Conservation (phyloP, 2,329 filamentous ascomycete genomes). For the Arachnomyces sp. region DNA sequence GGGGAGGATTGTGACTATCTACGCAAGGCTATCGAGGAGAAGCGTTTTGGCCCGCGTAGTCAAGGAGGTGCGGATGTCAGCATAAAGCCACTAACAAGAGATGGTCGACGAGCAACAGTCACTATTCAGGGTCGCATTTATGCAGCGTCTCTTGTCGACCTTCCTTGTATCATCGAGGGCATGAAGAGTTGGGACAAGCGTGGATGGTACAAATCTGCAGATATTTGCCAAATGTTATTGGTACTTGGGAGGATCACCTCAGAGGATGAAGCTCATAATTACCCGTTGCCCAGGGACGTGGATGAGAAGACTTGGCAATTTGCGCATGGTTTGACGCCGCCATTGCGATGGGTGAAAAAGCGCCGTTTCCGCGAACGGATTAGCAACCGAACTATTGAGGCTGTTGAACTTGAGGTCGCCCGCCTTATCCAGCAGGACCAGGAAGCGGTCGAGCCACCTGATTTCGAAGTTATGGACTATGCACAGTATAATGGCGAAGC, state of each 20-base stretch:
- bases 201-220: conserved; percentile 79
- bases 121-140: conserved; percentile 63
- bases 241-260: conserved; percentile 62
- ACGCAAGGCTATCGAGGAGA: conserved; percentile 64
- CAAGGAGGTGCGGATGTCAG: conserved; percentile 68
- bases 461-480: conserved; percentile 57
- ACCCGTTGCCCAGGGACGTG: conserved; percentile 64
- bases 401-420: conserved; percentile 73
- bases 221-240: conserved; percentile 82
- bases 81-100: conserved; percentile 65
- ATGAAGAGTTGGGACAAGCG: conserved; percentile 93
- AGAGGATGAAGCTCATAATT: conserved; percentile 59
- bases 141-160: conserved; percentile 70
- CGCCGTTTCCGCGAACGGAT: conserved; percentile 77
- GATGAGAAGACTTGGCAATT: conserved; percentile 61
- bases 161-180: conserved; percentile 79
- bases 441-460: conserved; percentile 48
- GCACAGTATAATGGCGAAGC: conserved; percentile 39
- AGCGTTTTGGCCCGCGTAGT: conserved; percentile 61
- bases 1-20: conserved; percentile 82
- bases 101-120: conserved; percentile 66
- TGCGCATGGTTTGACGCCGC: conserved; percentile 79
- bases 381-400: conserved; percentile 74
- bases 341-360: conserved; percentile 77
- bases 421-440: conserved; percentile 64